Conservation (phyloP, 2,329 filamentous ascomycete species). For the Fusarium agapanthi region DNA sequence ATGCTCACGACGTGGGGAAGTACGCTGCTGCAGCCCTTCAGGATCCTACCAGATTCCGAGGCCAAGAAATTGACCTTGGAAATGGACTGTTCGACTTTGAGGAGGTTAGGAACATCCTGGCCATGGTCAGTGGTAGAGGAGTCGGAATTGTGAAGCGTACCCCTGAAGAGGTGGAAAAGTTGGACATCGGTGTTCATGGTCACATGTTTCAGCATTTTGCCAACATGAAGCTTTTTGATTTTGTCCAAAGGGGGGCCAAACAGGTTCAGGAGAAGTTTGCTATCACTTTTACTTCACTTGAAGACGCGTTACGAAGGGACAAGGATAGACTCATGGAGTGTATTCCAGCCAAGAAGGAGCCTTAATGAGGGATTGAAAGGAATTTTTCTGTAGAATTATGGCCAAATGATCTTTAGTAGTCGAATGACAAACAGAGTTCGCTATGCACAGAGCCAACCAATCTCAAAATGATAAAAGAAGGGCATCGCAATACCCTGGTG, state of each 20-base stretch:
- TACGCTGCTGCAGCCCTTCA: slow-evolving; percentile 47
- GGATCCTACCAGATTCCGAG: slow-evolving; percentile 43
- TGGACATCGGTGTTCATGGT: background rate
- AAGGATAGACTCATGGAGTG: slow-evolving; percentile 10
- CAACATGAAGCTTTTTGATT: slow-evolving; percentile 7
- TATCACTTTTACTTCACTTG: slow-evolving; percentile 17
- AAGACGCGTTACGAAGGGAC: slow-evolving; percentile 19
- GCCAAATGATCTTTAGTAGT: no score
- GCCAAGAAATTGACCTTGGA: slow-evolving; percentile 45
- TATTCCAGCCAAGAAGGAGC: background rate
- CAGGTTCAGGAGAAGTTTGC: slow-evolving; percentile 1
- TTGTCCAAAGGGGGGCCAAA: background rate
- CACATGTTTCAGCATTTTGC: slow-evolving; percentile 22
- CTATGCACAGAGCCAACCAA: no score
- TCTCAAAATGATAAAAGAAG: no score
- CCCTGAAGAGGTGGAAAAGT: slow-evolving; percentile 2
- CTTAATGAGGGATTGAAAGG: fast-evolving
- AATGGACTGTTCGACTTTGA: slow-evolving; percentile 44
- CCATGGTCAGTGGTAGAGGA: slow-evolving; percentile 43
- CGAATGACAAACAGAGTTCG: no score
- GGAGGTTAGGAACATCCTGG: slow-evolving; percentile 42
- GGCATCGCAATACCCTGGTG: no score
- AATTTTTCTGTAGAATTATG: background rate
- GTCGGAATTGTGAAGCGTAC: slow-evolving; percentile 34
- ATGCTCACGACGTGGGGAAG: slow-evolving; percentile 44